phyloP scores from a whole-genome alignment of 2,329 filamentous ascomycete species.

The Paraconiothyrium brasiliense region DNA sequence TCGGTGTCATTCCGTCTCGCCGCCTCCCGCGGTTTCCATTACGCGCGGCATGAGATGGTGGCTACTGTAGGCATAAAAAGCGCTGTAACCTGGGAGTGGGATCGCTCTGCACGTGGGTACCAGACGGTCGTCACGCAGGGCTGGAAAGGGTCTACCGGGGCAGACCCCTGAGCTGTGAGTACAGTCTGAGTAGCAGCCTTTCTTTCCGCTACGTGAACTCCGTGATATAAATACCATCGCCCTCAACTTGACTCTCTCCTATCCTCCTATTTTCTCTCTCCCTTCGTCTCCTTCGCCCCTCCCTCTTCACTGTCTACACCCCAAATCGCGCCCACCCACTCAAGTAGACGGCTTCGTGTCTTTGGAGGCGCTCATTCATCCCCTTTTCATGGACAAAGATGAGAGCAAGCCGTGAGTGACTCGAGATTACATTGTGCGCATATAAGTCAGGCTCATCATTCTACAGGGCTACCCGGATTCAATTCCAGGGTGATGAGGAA shows the following conservation, averaged over 20 bases:
- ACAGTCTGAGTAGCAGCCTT: background rate
- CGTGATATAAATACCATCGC: background rate
- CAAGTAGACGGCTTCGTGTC: conserved; percentile 17
- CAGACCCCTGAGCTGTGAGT: background rate
- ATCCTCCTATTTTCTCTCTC: conserved; percentile 11
- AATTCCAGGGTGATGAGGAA: conserved; percentile 48
- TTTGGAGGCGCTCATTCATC: conserved; percentile 10
- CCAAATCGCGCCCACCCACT: background rate
- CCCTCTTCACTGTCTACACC: conserved; percentile 8
- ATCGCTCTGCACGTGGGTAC: conserved; percentile 9
- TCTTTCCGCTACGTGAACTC: background rate
- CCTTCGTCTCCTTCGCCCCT: conserved; percentile 6
- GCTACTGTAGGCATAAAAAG: background rate
- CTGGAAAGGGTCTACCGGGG: conserved; percentile 6
- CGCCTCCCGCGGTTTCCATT: conserved; percentile 18
- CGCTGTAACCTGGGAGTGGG: conserved; percentile 8
- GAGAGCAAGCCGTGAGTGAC: conserved; percentile 26
- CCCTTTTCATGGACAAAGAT: conserved; percentile 38
- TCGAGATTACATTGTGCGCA: conserved; percentile 30
- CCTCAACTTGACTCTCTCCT: conserved; percentile 9
- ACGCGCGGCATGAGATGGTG: background rate
- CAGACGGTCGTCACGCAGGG: background rate
- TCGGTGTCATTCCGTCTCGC: background rate
- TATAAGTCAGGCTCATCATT: background rate
- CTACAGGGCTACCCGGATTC: background rate